Evolutionary conservation across 306 rosid genomes (phyloP), one percentile per base, ranked within the genome.

Genomic region (Rosa lucieae): DNA sequence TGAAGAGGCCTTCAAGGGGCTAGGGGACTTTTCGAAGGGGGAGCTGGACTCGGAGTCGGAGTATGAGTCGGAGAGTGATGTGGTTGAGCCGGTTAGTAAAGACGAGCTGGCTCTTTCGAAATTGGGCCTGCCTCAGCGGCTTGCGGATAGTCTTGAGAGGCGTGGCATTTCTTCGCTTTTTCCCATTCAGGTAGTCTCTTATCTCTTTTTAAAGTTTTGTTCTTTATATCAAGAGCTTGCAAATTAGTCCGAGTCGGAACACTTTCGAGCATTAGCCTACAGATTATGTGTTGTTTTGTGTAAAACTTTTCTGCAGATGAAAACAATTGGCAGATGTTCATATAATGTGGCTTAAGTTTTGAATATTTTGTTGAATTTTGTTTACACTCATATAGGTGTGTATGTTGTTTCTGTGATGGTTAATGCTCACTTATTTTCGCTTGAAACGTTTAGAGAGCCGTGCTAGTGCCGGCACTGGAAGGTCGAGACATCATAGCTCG

Each of bases 401-500:
- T 63, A 63, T 12, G 42, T 13, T 63, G n/a, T n/a, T 35, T 17
- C 0, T 67, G 13, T 37, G 48, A 32, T 17, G 44, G 10, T 39
- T 67, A 8, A 18, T 39, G 3, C 11, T 67, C 3, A 18, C 1
- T 67, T 3, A 17, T 11, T 72, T 69, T 62, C 37, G 43, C 15
- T 78, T 35, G 1, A 71, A 65, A 75, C 13, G 74, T 83, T 15
- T 78, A 95, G 99, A 93, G 99, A 87, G 98, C 99, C 43, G 99
- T 95, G 63, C 82, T 95, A 52, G 82, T 93, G 18, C 99, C 98
- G 48, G 97, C 99, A 2, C 82, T 95, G 5, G 91, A 93, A 86
- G 98, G 98, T n/a, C 87, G 92, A 73, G 99, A 95, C 82, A 74
- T 95, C 81, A 95, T 95, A 83, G 99, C 98, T 42, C 97, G 99